Percentiles rank a stretch among this genome's conserved stretches.
Evolutionary conservation across 352 stramenopile genomes (phyloP).

Genomic region (Elongisporangium senticosum): DNA sequence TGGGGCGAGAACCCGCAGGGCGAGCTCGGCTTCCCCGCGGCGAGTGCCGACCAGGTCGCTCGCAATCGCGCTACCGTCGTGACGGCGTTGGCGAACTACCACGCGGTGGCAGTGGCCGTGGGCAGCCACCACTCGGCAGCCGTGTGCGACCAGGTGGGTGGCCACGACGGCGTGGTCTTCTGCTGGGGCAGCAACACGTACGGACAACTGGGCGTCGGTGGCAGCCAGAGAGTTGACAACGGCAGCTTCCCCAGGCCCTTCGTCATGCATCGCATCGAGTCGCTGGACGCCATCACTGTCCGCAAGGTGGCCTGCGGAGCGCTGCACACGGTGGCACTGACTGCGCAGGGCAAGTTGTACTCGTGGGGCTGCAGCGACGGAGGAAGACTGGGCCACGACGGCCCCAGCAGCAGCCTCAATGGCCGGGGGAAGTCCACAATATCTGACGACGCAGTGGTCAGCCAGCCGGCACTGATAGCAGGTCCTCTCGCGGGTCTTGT

Average conservation of each 20-base stretch:
- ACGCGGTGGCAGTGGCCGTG: constrained; percentile 44
- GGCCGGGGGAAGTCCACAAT: constrained; percentile 2
- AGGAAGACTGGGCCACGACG: constrained; percentile 40
- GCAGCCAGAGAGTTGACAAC: background rate
- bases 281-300: constrained; percentile 37
- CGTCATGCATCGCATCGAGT: constrained; percentile 52
- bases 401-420: constrained; percentile 4
- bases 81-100: constrained; percentile 50
- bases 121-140: constrained; percentile 59
- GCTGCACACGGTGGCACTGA: constrained; percentile 88
- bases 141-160: constrained; percentile 61
- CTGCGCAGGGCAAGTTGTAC: constrained; percentile 82
- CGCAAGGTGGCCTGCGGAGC: constrained; percentile 88
- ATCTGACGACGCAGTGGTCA: constrained; percentile 8
- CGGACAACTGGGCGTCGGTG: constrained; percentile 45
- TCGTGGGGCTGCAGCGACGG: constrained; percentile 94
- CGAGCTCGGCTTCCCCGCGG: constrained; percentile 45
- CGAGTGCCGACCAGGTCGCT: constrained; percentile 40
- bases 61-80: constrained; percentile 50
- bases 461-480: constrained; percentile 25
- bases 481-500: constrained; percentile 26
- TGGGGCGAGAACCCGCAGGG: constrained; percentile 95
- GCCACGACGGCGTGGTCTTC: constrained; percentile 60
- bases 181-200: constrained; percentile 75
- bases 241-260: constrained; percentile 42